Evolutionary conservation across 164 flowering plant species (phyloP).

Genomic region (Magnolia sinica): DNA sequence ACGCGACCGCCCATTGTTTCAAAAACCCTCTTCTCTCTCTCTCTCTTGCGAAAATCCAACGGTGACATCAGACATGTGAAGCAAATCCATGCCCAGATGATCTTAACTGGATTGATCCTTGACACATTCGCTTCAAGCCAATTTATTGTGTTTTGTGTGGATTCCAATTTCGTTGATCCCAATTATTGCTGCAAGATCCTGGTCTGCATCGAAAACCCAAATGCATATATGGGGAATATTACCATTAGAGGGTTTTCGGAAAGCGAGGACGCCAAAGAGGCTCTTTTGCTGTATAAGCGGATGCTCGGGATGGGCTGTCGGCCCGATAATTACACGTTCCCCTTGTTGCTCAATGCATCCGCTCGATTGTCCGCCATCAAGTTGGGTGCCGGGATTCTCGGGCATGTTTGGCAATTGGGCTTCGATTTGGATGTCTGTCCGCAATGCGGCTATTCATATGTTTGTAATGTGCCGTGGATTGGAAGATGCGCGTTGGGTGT

Average conservation of each 20-base stretch:
- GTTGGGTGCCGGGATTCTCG: constrained; percentile 41
- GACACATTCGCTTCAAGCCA: no score
- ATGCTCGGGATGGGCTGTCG: constrained; percentile 34
- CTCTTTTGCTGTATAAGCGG: constrained; percentile 42
- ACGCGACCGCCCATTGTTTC: constrained; percentile 24
- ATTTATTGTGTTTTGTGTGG: no score
- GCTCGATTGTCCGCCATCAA: constrained; percentile 18
- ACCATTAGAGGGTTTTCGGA: constrained; percentile 43
- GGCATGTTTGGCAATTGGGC: constrained; percentile 50
- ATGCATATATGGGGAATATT: constrained; percentile 48
- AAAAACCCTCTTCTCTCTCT: constrained; percentile 37
- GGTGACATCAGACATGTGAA: constrained; percentile 45
- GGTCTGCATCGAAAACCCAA: constrained; percentile 25
- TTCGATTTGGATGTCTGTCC: constrained; percentile 38
- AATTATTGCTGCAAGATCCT: constrained; percentile 32
- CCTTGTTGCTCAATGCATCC: constrained; percentile 53
- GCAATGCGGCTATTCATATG: constrained; percentile 45
- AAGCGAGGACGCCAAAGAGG: constrained; percentile 25
- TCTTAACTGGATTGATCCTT: no score
- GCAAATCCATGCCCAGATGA: constrained; percentile 37
- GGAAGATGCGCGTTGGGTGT: constrained; percentile 24
- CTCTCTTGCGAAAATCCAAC: constrained; percentile 46
- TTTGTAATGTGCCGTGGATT: constrained; percentile 30
- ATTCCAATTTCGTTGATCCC: constrained; percentile 14
- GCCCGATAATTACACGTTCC: constrained; percentile 59